Conservation (phyloP, 805 yeast genomes). For the Schwanniomyces vanrijiae region DNA sequence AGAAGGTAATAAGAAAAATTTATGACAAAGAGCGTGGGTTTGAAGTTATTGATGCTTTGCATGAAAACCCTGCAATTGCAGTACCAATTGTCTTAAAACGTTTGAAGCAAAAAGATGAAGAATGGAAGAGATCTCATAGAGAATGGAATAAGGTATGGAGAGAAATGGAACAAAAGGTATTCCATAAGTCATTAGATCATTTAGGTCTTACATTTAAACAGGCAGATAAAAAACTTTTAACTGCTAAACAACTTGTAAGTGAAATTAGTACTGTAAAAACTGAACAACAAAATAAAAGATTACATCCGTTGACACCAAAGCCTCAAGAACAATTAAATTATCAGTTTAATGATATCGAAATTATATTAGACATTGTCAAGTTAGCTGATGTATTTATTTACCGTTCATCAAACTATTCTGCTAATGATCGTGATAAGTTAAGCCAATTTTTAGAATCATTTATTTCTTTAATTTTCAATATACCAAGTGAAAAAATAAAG, state of each 20-base stretch:
- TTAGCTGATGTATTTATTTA: constrained; percentile 66
- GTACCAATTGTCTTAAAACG: constrained; percentile 91
- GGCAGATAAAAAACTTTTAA: constrained; percentile 87
- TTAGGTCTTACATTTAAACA: constrained; percentile 95
- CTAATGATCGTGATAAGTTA: constrained; percentile 75
- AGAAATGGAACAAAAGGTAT: constrained; percentile 93
- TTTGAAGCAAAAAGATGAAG: constrained; percentile 96
- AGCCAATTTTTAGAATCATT: constrained; percentile 70
- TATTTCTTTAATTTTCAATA: constrained; percentile 67
- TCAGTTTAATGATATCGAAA: constrained; percentile 60
- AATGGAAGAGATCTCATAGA: constrained; percentile 96
- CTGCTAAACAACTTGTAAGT: constrained; percentile 85
- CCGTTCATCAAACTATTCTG: constrained; percentile 72
- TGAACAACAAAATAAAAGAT: constrained; percentile 83
- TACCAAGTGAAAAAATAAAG: constrained; percentile 51
- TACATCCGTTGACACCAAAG: constrained; percentile 82
- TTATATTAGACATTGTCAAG: constrained; percentile 71
- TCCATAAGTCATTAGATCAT: constrained; percentile 91
- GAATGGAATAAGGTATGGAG: constrained; percentile 99
- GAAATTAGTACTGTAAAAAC: constrained; percentile 91
- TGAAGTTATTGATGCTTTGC: constrained; percentile 93
- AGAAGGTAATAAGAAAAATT: constrained; percentile 86
- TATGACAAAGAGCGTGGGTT: constrained; percentile 94
- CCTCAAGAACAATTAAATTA: constrained; percentile 76
- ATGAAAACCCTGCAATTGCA: constrained; percentile 92